Evolutionary conservation across 2,329 filamentous ascomycete genomes (phyloP).

Genomic region (Neonectria punicea): DNA sequence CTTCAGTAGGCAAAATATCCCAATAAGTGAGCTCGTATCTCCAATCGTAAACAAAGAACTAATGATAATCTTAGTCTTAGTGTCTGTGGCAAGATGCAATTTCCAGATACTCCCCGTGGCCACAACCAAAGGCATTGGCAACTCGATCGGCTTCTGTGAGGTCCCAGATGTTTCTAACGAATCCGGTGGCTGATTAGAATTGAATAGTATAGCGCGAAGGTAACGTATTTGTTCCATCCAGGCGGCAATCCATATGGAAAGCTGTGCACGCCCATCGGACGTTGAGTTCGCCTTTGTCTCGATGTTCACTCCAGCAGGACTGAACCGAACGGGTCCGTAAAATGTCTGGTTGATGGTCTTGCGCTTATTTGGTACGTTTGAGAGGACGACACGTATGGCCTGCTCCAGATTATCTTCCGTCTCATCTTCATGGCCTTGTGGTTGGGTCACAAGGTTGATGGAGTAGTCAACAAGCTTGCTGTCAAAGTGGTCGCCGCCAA

Average conservation of each 20-base stretch:
- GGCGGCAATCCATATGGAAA: conserved; percentile 5
- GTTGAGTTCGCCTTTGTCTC: not conserved
- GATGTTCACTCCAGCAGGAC: not conserved
- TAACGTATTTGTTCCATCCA: conserved; percentile 16
- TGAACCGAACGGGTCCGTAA: conserved; percentile 3
- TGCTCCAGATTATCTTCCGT: not conserved
- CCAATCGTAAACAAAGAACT: not conserved
- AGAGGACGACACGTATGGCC: not conserved
- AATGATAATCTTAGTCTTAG: not conserved
- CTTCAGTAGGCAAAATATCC: conserved; percentile 5
- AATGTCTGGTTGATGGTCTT: conserved; percentile 1
- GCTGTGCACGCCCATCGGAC: not conserved
- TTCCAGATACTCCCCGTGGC: not conserved
- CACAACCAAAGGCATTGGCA: not conserved
- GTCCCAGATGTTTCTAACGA: not conserved
- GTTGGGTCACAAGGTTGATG: no score
- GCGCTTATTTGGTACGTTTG: not conserved
- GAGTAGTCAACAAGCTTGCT: no score
- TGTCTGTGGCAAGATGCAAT: not conserved
- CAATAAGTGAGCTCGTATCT: not conserved
- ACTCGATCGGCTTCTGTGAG: not conserved
- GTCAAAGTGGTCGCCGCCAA: no score
- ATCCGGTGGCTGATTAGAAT: not conserved
- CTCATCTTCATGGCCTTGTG: not conserved
- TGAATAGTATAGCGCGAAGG: not conserved